Base-by-base conservation (phyloP, 1,284 basidiomycete species). In the Hemileia vastatrix region DNA sequence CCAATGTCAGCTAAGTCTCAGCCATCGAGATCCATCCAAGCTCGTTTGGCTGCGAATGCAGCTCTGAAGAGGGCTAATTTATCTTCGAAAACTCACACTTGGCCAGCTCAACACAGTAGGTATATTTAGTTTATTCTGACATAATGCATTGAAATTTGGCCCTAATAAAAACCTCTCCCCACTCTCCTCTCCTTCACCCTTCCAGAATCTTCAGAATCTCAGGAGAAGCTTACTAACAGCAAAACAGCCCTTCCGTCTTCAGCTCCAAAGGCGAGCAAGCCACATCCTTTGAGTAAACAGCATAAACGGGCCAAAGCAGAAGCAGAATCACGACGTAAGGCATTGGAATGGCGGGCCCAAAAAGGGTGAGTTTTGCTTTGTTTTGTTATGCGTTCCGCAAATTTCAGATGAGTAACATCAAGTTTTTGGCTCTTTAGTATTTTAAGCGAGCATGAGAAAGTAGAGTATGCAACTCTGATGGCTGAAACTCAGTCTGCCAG, bases 291-390 rank as follows among this genome's bases (percentile, higher is more conserved):
- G n/a, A 43, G 36, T 6, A 8, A n/a, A 43, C 36, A 6, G n/a
- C 36, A 8, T n/a, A n/a, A 43, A 8, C 36, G 36, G 6, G 36
- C 36, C 8, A 58, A 58, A 27, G 24, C 56, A 15, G 56, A 58
- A 21, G 19, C 51, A 13, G 47, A 58, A 24, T 58, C 56, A 3
- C 56, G 51, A 43, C 45, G 51, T 19, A 58, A 58, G 51, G 56
- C 56, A 3, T 49, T 58, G 19, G 56, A 58, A 23, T 58, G 49
- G 13, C 24, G 56, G 23, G 48, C 48, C 19, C 47, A 58, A 18
- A 19, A 52, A 24, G 50, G 50, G 50, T 52, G 31, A 52, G n/a
- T 23, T 27, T 9, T n/a, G n/a, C n/a, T n/a, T n/a, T n/a, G n/a
- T n/a, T n/a, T n/a, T n/a, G n/a, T n/a, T n/a, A n/a, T n/a, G n/a